Base-by-base conservation (phyloP, 2,329 filamentous ascomycete species). In the Sporothrix pseudoabietina region DNA sequence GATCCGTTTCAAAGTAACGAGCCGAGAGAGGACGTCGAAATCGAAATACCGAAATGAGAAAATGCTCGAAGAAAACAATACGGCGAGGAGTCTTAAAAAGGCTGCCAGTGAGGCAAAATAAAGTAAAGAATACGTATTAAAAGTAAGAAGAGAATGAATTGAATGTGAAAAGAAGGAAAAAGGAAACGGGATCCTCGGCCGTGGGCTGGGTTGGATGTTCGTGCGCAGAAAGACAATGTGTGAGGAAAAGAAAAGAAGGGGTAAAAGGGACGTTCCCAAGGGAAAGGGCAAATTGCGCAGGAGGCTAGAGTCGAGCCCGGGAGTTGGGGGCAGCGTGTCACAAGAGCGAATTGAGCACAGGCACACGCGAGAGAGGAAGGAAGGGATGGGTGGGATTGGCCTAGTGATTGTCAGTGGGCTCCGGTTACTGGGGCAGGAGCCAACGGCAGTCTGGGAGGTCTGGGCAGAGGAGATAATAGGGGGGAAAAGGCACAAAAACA, bases 391-490 rank as follows among this genome's bases (percentile, higher is more conserved):
- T 16, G 44, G 10, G 44, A 47, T 47, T 47, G 44, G 44, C 44
- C 44, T 9, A 55, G 10, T 22, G 65, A 9, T 16, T 69, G 19
- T 69, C 49, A 68, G 44, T 68, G 65, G 41, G n/a, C n/a, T 32
- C 32, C 44, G n/a, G 68, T 70, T 71, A 71, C 54, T 59, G 69
- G 69, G 69, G 57, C 55, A 71, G 57, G 57, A 47, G 49, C 44
- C 44, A 52, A 52, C 65, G 44, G 26, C n/a, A n/a, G 26, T 16
- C 52, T 14, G 12, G 12, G 12, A 14, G 52, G 52, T 22, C 52
- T 22, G 16, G 22, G 5, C 22, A 55, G 10, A 59, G 9, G 55
- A 12, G n/a, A 59, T 8, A 8, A 65, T 14, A 39, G 61, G 35
- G 10, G 10, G 22, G 41, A 7, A 55, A n/a, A 22, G 10, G n/a